Base-by-base conservation (phyloP, 106 monocot species). In the Dioscorea alata region DNA sequence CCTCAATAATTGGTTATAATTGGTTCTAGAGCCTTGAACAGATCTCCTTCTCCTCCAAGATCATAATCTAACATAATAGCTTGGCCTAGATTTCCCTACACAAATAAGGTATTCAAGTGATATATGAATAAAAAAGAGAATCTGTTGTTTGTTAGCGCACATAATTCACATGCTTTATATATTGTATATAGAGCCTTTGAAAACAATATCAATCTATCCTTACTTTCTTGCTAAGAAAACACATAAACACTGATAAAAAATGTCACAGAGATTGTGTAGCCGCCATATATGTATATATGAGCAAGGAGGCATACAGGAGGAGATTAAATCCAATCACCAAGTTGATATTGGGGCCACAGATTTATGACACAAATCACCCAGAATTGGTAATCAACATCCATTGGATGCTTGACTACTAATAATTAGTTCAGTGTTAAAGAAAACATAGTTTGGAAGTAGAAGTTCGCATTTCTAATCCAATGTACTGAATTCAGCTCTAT, bases 1-100 rank as follows among this genome's bases (percentile, higher is more conserved):
- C 82, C 74, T 89, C 89, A 24, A 82, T 52, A 42, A 85, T 82
- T n/a, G n/a, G n/a, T n/a, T n/a, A n/a, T n/a, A n/a, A n/a, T n/a
- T 42, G 89, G 79, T 63, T 89, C 85, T 31, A 85, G 80, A 60
- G 89, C 82, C 71, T 89, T 82, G 80, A 89, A 89, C 49, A 90
- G 66, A 63, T 90, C 89, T 63, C 85, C 89, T 79, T 89, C 89
- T 65, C 61, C 82, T 65, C 89, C 89, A 12, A 85, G 72, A 31
- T 90, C 75, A 63, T 90, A 85, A 42, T 80, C 85, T 34, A 78
- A 70, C 51, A 90, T 42, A 15, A 32, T 65, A 23, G 83, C 74
- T 6, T 71, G 73, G 51, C 57, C 23, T 64, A 80, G 50, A 70
- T 73, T 75, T 24, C 23, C 74, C 82, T 83, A 19, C 18, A 62